Conservation (phyloP, 441 rosid species). For the Jatropha podagrica region DNA sequence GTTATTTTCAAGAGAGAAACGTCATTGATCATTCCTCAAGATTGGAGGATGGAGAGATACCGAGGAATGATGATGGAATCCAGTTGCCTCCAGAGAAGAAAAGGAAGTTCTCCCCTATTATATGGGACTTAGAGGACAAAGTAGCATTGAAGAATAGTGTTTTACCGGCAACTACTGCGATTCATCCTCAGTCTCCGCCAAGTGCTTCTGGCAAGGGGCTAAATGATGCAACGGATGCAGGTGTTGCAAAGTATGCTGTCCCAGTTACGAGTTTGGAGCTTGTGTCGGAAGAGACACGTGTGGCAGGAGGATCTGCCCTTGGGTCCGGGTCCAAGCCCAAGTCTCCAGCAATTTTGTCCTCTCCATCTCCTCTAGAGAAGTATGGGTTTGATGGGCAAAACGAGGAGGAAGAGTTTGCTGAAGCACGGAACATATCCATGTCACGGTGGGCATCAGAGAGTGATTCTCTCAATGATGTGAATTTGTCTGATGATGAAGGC, state of each 20-base stretch:
- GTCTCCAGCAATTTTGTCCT: constrained; percentile 16
- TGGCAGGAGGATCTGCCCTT: neutral
- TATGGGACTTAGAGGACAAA: constrained; percentile 42
- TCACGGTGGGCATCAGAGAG: constrained; percentile 74
- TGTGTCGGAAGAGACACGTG: constrained; percentile 18
- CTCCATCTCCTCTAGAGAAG: constrained; percentile 16
- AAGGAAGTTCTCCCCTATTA: constrained; percentile 53
- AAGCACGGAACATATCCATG: constrained; percentile 44
- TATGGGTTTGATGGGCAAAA: constrained; percentile 22
- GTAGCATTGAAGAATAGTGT: constrained; percentile 31
- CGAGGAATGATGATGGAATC: constrained; percentile 27
- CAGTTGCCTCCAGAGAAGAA: constrained; percentile 52
- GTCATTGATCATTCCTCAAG: constrained; percentile 8
- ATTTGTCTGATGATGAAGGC: constrained; percentile 35
- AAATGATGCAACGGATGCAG: constrained; percentile 18
- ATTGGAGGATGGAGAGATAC: constrained; percentile 23
- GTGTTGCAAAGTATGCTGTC: constrained; percentile 18
- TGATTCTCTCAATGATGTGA: constrained; percentile 37
- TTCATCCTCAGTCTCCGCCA: constrained; percentile 22
- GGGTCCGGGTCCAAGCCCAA: neutral
- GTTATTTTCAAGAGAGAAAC: neutral
- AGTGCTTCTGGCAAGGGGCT: constrained; percentile 11
- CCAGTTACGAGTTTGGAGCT: constrained; percentile 18
- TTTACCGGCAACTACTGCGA: constrained; percentile 10
- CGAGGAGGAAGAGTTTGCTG: constrained; percentile 43